Conservation (phyloP, 805 yeast genomes). For the Ogataea glucozyma region DNA sequence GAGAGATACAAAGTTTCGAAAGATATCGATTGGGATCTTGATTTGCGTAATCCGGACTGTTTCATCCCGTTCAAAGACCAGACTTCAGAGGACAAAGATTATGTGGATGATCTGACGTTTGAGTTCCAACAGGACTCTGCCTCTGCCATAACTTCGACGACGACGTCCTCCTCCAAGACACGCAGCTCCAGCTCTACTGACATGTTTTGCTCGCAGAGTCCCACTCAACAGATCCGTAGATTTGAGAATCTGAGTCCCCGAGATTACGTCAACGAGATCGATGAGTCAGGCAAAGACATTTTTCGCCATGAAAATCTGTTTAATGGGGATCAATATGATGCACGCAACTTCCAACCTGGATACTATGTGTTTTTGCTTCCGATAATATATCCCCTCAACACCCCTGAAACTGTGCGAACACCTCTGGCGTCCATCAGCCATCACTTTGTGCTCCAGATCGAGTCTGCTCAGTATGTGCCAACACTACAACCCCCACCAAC, state of each 20-base stretch:
- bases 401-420: conserved; percentile 61
- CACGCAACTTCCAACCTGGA: conserved; percentile 53
- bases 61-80: conserved; percentile 34
- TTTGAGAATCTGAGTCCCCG: conserved; percentile 28
- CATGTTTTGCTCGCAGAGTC: conserved; percentile 23
- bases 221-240: conserved; percentile 29
- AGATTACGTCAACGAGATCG: conserved; percentile 28
- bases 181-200: conserved; percentile 13
- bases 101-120: conserved; percentile 21
- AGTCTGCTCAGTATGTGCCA: conserved; percentile 33
- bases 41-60: conserved; percentile 40
- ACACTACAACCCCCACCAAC: conserved; percentile 33
- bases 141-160: conserved; percentile 15
- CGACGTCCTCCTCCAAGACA: conserved; percentile 15
- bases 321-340: conserved; percentile 8
- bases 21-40: conserved; percentile 45
- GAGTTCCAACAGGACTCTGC: conserved; percentile 23
- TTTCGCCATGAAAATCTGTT: conserved; percentile 23
- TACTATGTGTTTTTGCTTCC: conserved; percentile 70
- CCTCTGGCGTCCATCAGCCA: conserved; percentile 52
- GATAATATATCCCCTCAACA: conserved; percentile 55
- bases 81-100: conserved; percentile 7
- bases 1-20: conserved; percentile 45
- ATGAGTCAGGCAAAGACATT: conserved; percentile 19
- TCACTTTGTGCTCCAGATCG: conserved; percentile 41